Evolutionary conservation across 352 stramenopile species (phyloP).

Genomic region (Phytophthora brassicae): DNA sequence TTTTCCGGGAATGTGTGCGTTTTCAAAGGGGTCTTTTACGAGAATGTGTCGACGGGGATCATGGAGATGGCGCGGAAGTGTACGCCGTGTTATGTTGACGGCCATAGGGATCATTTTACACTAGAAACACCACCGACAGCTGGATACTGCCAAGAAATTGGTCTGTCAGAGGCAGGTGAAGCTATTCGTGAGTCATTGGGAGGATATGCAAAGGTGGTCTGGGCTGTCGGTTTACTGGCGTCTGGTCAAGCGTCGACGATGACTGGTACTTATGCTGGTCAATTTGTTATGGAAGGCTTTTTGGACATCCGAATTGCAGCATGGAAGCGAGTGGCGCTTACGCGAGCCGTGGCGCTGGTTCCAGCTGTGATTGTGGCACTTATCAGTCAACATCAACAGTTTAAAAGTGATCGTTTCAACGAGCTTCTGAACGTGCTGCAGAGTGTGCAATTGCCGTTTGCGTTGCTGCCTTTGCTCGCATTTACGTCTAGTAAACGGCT

Average conservation of each 20-base stretch:
- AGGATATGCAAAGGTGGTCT: constrained; percentile 69
- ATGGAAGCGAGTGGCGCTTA: constrained; percentile 86
- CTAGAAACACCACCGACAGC: constrained; percentile 26
- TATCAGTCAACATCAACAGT: constrained; percentile 46
- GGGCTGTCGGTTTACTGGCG: constrained; percentile 90
- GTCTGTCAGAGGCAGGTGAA: constrained; percentile 65
- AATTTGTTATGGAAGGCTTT: constrained; percentile 95
- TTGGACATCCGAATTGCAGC: constrained; percentile 79
- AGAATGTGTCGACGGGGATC: constrained; percentile 1
- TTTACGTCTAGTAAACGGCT: constrained; percentile 61
- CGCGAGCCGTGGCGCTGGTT: constrained; percentile 81
- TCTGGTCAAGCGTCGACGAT: constrained; percentile 91
- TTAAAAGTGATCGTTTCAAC: constrained; percentile 70
- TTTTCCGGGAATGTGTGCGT: constrained; percentile 53
- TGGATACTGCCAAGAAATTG: constrained; percentile 83
- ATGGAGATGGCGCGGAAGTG: constrained; percentile 20
- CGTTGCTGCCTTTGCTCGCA: constrained; percentile 76
- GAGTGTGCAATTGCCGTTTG: constrained; percentile 87
- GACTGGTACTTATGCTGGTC: constrained; percentile 92
- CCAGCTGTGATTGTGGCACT: constrained; percentile 78
- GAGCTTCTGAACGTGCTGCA: constrained; percentile 88
- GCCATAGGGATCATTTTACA: constrained; percentile 10
- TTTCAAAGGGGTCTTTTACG: constrained; percentile 26
- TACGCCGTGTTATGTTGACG: constrained; percentile 56
- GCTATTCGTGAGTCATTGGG: constrained; percentile 68